phyloP scores from a whole-genome alignment of 108 stramenopile species.

The Stephanodiscus minutulus region DNA sequence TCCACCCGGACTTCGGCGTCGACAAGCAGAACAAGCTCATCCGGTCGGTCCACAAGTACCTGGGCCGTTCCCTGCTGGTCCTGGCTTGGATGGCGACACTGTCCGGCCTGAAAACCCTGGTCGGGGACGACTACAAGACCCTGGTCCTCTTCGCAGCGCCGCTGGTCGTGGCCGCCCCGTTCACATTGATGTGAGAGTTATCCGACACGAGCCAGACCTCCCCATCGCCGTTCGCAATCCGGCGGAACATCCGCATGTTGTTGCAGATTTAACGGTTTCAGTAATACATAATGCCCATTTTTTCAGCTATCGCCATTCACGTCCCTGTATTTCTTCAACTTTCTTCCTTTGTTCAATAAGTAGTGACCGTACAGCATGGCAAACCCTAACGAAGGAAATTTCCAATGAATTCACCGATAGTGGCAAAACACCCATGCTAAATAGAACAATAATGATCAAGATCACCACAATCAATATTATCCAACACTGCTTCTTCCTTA shows the following conservation, averaged over 20 bases:
- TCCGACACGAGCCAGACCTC: too few species aligned
- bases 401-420: conserved; percentile 6
- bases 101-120: conserved; percentile 62
- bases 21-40: conserved; percentile 75
- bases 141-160: conserved; percentile 63
- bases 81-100: conserved; percentile 65
- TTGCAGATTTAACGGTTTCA: too few species aligned
- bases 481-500: conserved; percentile 94
- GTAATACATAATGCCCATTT: too few species aligned
- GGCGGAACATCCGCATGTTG: too few species aligned
- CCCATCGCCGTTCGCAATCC: too few species aligned
- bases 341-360: too few species aligned
- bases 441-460: conserved; percentile 55
- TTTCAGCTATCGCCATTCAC: too few species aligned
- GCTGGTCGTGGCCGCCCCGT: conserved; percentile 60
- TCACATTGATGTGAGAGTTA: conserved; percentile 58
- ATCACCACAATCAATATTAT: conserved; percentile 64
- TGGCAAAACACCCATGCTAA: conserved; percentile 46
- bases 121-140: conserved; percentile 49
- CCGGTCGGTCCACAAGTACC: conserved; percentile 67
- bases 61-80: conserved; percentile 50
- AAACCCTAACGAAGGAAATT: too few species aligned
- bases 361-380: too few species aligned
- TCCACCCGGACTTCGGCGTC: conserved; percentile 86
- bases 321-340: too few species aligned